These are phyloP conservation scores for Talaromyces sp. DNA, from an alignment of 2,329 filamentous ascomycete species.

Conservation along the genomic window DNA sequence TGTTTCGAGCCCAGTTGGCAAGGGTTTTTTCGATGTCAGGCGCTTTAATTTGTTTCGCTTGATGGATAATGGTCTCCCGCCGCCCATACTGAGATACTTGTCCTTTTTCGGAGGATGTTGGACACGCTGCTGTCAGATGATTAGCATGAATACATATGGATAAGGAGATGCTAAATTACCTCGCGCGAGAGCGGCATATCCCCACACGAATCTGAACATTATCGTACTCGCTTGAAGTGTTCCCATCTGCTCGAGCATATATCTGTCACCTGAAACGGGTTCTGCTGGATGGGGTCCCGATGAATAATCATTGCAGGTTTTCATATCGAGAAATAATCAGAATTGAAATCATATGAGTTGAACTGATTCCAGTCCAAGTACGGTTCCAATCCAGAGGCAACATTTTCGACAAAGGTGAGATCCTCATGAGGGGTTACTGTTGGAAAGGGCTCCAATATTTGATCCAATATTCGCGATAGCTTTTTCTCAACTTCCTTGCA, in stretches of 20 bases:
- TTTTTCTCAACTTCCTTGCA: conserved; percentile 37
- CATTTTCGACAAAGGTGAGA: conserved; percentile 27
- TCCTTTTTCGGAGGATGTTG: too few relatives aligned
- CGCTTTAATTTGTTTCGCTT: too few relatives aligned
- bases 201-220: conserved; percentile 32
- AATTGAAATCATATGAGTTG: conserved; percentile 30
- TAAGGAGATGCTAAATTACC: too few relatives aligned
- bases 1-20: too few relatives aligned
- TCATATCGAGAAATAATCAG: conserved; percentile 22
- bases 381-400: conserved; percentile 29
- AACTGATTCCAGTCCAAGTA: conserved; percentile 35
- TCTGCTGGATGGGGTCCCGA: too few relatives aligned
- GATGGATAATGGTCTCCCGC: too few relatives aligned
- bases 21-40: too few relatives aligned
- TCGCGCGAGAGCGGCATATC: conserved; percentile 23
- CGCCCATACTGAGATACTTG: too few relatives aligned
- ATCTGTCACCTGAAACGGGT: too few relatives aligned
- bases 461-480: conserved; percentile 34
- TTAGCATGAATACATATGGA: too few relatives aligned
- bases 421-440: conserved; percentile 22
- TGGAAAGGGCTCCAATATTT: conserved; percentile 33
- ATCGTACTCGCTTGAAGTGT: conserved; percentile 34
- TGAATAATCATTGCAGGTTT: background rate
- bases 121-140: too few relatives aligned
- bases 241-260: too few relatives aligned